Base-by-base conservation (phyloP, 78 protist species). In the Dictyostelium firmibasis region DNA sequence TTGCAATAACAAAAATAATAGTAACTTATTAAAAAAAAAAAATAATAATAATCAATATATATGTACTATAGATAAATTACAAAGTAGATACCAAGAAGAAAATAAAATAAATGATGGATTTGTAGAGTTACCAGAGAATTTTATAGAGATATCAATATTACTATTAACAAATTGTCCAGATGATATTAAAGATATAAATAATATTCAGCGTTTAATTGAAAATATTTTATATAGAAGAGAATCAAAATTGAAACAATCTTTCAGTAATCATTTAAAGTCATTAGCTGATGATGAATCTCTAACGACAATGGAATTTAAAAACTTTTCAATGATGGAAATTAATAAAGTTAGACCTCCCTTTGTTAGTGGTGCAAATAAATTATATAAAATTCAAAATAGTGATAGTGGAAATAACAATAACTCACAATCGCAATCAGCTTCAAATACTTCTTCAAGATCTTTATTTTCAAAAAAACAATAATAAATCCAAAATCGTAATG, bases 321-420 rank as follows among this genome's bases (percentile, higher is more conserved):
- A 88, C 72, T 57, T 79, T 44, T 47, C 93, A 38, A 57, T 78
- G 81, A 88, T 88, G 85, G 93, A 88, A 31, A 88, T 88, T 75
- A 88, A 88, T 64, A 53, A 62, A 41, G 44, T 79, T 27, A 50
- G 93, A 78, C 7, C 74, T 20, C 6, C 86, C 4, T 38, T 77
- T 20, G 38, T 57, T 9, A 29, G 78, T 36, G 93, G 93, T 79
- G 16, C 79, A 20, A 44, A 76, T 79, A 79, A 78, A 64, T 33
- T 88, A 57, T 14, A 81, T 38, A 81, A 25, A 47, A 50, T 38
- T 11, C 74, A 83, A 82, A 29, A 20, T n/a, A 20, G 35, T 11
- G 25, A 20, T 50, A 33, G 33, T 33, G 43, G 0, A 33, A 69
- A 53, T 77, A 20, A 20, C 20, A 20, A 35, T 20, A 35, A 20